These are phyloP conservation scores for Pholiota molesta DNA, from an alignment of 768 basidiomycete species.

Conservation along the genomic window DNA sequence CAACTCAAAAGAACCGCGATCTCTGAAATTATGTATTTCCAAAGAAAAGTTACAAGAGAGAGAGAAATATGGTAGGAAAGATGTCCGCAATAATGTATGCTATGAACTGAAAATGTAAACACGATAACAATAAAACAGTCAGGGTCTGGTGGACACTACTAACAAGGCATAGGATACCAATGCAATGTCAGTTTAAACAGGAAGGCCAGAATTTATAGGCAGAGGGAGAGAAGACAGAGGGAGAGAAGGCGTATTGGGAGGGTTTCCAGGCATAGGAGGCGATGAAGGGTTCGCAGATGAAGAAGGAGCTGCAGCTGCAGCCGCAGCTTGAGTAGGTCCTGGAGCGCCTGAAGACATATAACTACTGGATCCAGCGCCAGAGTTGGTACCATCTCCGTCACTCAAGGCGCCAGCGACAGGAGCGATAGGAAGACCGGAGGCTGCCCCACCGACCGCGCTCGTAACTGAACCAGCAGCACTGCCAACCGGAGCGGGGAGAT, in stretches of 20 bases:
- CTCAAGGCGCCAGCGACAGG: conserved; percentile 3
- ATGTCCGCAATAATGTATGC: not conserved
- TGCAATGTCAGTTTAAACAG: not conserved
- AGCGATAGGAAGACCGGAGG: not conserved
- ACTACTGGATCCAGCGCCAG: conserved; percentile 2
- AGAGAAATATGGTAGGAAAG: not conserved
- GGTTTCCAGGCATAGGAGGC: conserved; percentile 18
- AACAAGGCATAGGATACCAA: not conserved
- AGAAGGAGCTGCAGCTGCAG: conserved; percentile 7
- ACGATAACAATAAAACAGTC: conserved; percentile 1
- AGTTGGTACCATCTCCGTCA: conserved; percentile 6
- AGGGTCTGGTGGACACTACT: not conserved
- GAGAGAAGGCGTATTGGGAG: conserved; percentile 21
- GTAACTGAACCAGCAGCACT: not conserved
- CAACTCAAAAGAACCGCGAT: no score
- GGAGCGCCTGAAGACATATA: conserved; percentile 5
- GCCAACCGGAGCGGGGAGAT: not conserved
- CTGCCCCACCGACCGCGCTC: not conserved
- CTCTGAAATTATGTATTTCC: not conserved
- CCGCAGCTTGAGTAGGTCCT: conserved; percentile 3
- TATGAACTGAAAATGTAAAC: conserved; percentile 14
- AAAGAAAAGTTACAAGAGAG: not conserved
- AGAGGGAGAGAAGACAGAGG: conserved; percentile 1
- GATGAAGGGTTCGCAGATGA: conserved; percentile 10
- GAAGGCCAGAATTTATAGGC: not conserved